phyloP scores from a whole-genome alignment of 139 green algal genomes.

The Pycnococcus provasolii region DNA sequence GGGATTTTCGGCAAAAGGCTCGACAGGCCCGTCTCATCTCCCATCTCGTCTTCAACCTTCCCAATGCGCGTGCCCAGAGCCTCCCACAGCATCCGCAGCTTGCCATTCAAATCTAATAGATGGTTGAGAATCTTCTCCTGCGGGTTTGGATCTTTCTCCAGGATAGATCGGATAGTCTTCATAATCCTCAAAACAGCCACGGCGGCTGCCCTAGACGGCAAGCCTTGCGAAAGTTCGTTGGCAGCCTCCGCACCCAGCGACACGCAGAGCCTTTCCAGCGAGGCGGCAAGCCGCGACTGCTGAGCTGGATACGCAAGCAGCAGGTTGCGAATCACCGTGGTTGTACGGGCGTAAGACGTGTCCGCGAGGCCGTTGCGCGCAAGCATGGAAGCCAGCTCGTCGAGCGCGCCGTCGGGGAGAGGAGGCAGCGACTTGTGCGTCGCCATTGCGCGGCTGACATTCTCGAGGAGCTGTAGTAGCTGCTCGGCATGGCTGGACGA shows the following conservation, averaged over 20 bases:
- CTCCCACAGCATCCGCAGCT: slow-evolving; percentile 43
- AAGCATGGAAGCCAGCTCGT: not conserved
- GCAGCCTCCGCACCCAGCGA: too few species aligned
- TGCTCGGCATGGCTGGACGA: too few species aligned
- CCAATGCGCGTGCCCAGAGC: slow-evolving; percentile 38
- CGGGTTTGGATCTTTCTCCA: not conserved
- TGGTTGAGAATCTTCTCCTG: not conserved
- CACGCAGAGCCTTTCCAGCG: too few species aligned
- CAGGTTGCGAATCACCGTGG: slow-evolving; percentile 35
- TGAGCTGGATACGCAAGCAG: too few species aligned
- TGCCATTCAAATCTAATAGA: not conserved
- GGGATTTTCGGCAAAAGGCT: slow-evolving; percentile 54
- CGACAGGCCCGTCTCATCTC: slow-evolving; percentile 12
- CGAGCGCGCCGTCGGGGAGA: too few species aligned
- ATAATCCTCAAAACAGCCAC: too few species aligned
- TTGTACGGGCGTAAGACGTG: slow-evolving; percentile 38
- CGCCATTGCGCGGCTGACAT: too few species aligned
- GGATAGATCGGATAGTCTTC: not conserved
- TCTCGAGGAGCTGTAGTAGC: too few species aligned
- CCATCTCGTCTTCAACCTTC: slow-evolving; percentile 29
- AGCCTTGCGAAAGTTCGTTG: too few species aligned
- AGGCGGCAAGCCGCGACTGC: too few species aligned
- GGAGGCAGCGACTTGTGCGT: too few species aligned
- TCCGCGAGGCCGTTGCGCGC: slow-evolving; percentile 45
- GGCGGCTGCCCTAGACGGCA: too few species aligned